Percentiles rank a stretch among this genome's conserved stretches.
Conservation (phyloP, 1,139 yeast genomes). For the Debaryomyces sp. region DNA sequence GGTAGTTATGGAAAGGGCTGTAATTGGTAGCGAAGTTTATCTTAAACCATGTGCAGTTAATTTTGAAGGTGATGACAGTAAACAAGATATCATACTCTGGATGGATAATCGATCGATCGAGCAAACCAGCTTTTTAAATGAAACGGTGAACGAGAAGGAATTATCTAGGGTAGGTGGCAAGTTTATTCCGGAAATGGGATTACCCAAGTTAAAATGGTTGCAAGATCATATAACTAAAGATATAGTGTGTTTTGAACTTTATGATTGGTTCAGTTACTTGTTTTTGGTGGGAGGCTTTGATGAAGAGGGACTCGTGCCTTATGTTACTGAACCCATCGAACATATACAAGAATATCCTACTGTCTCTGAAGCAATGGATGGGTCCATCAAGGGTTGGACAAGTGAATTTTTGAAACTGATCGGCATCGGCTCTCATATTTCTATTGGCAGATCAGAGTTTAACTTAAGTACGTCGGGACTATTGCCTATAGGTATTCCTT, state of each 20-base stretch:
- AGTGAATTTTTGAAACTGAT: constrained; percentile 22
- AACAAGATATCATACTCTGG: constrained; percentile 56
- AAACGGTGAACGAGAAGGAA: constrained; percentile 14
- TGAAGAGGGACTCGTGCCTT: constrained; percentile 15
- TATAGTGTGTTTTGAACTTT: constrained; percentile 51
- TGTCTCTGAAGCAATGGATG: constrained; percentile 44
- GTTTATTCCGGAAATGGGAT: constrained; percentile 58
- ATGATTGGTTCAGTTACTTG: constrained; percentile 50
- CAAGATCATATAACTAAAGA: constrained; percentile 23
- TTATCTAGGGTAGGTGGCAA: constrained; percentile 43
- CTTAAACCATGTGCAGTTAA: constrained; percentile 32
- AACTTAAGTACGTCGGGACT: constrained; percentile 3
- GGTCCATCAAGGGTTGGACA: constrained; percentile 59
- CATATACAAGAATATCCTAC: constrained; percentile 8
- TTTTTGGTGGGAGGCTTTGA: constrained; percentile 30
- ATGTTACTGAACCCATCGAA: constrained; percentile 4
- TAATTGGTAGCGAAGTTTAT: constrained; percentile 13
- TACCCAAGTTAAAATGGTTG: constrained; percentile 52
- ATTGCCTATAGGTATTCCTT: constrained; percentile 21
- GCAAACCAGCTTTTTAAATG: constrained; percentile 37
- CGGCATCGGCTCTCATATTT: constrained; percentile 21
- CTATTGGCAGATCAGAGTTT: constrained; percentile 17
- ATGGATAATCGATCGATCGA: constrained; percentile 53
- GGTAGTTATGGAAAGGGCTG: constrained; percentile 36
- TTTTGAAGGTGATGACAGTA: constrained; percentile 12